Conservation (phyloP, 2,329 filamentous ascomycete genomes). For the Clarireedia hainanense region DNA sequence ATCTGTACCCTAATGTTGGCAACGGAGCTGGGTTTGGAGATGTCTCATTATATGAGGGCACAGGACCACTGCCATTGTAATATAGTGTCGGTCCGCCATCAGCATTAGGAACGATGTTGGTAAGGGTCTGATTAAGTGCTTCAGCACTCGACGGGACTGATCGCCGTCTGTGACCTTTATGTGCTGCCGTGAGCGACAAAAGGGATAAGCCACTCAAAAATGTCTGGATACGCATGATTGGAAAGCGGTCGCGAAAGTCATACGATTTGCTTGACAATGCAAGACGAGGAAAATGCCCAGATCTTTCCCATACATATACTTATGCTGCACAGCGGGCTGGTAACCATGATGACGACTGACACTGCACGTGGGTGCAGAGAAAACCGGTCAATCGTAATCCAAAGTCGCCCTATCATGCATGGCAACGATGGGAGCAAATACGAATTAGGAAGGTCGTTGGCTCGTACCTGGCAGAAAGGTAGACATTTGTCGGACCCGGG, state of each 20-base stretch:
- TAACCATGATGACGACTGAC: neutral
- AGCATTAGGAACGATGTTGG: constrained; percentile 7
- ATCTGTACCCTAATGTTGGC: neutral
- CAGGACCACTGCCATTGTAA: constrained; percentile 3
- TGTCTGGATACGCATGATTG: neutral
- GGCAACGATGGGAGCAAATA: neutral
- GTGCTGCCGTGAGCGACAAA: constrained; percentile 4
- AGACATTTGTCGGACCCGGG: too few species aligned
- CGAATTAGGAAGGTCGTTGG: constrained; percentile 1
- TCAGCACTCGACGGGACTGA: constrained; percentile 5
- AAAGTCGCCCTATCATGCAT: neutral
- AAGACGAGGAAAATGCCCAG: neutral
- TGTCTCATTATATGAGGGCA: constrained; percentile 3
- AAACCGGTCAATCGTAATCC: neutral
- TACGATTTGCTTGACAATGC: neutral
- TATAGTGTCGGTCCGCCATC: constrained; percentile 6
- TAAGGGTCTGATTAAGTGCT: constrained; percentile 6
- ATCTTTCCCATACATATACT: neutral
- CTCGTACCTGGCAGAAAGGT: neutral
- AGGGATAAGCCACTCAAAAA: neutral
- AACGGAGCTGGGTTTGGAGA: constrained; percentile 2
- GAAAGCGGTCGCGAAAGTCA: neutral
- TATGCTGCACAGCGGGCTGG: neutral
- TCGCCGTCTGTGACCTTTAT: constrained; percentile 4
- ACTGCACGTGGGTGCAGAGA: neutral